Evolutionary conservation across 2,329 filamentous ascomycete genomes (phyloP).

Genomic region (Metarhizium album): DNA sequence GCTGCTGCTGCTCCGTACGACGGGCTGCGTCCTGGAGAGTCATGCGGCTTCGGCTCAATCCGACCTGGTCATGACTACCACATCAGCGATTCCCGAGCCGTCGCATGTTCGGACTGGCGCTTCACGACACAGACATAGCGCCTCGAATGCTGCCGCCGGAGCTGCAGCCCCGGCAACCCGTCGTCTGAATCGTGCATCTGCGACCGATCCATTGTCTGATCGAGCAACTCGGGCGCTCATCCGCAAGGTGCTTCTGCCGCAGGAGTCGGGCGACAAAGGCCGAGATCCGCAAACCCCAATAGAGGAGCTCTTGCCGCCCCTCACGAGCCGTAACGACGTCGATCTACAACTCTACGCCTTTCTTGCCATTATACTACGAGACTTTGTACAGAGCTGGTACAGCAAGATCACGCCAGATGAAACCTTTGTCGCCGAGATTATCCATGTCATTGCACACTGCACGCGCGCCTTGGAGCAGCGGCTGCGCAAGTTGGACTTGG

Average conservation of each 20-base stretch:
- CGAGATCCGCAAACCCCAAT: conserved; percentile 43
- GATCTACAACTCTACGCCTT: conserved; percentile 90
- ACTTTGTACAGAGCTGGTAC: conserved; percentile 93
- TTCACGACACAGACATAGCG: conserved; percentile 6
- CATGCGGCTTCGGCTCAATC: not conserved
- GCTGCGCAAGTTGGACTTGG: conserved; percentile 69
- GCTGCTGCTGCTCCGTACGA: too few species aligned
- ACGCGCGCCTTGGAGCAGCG: conserved; percentile 81
- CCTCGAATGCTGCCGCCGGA: conserved; percentile 9
- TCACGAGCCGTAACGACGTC: conserved; percentile 90
- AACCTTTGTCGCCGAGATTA: conserved; percentile 74
- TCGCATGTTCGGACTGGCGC: conserved; percentile 3
- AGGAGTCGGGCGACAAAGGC: conserved; percentile 50
- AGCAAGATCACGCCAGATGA: conserved; percentile 83
- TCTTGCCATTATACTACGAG: conserved; percentile 77
- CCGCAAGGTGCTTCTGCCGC: conserved; percentile 73
- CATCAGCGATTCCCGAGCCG: not conserved
- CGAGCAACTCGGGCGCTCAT: conserved; percentile 72
- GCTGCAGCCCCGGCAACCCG: conserved; percentile 17
- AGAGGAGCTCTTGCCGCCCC: conserved; percentile 73
- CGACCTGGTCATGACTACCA: conserved; percentile 17
- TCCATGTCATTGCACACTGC: conserved; percentile 87
- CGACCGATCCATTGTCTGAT: conserved; percentile 54
- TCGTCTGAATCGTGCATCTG: conserved; percentile 21
- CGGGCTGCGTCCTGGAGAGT: not conserved